phyloP scores from a whole-genome alignment of 805 yeast genomes.

The Dipodascus geniculatus region DNA sequence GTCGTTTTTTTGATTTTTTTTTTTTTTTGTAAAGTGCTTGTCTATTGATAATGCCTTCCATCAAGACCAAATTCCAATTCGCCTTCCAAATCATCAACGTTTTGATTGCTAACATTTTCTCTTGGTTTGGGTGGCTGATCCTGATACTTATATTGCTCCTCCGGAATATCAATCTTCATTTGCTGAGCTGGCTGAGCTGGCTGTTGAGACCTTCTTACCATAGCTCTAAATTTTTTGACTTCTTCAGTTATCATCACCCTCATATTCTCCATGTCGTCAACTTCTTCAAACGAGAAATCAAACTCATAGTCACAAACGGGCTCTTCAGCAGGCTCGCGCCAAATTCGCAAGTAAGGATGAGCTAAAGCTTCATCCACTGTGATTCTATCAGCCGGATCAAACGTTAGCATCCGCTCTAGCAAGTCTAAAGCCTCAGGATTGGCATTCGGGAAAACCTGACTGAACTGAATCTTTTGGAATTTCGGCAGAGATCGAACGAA shows the following conservation, averaged over 20 bases:
- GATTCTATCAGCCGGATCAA: constrained; percentile 76
- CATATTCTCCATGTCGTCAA: constrained; percentile 68
- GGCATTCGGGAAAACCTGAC: constrained; percentile 66
- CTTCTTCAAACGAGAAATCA: constrained; percentile 79
- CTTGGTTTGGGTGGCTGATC: constrained; percentile 55
- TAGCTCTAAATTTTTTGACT: constrained; percentile 64
- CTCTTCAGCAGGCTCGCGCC: constrained; percentile 94
- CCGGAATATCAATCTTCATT: constrained; percentile 36
- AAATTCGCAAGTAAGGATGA: constrained; percentile 79
- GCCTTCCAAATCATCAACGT: constrained; percentile 40
- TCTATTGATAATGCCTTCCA: constrained; percentile 22
- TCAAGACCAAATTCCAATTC: constrained; percentile 62
- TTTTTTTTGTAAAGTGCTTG: background rate
- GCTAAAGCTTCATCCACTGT: constrained; percentile 78
- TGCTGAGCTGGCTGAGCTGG: constrained; percentile 10
- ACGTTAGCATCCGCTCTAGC: constrained; percentile 64
- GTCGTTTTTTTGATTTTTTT: too few relatives aligned
- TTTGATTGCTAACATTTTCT: constrained; percentile 30
- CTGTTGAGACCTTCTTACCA: constrained; percentile 56
- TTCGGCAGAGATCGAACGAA: constrained; percentile 80
- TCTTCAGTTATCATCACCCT: constrained; percentile 69
- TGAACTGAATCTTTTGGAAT: constrained; percentile 69
- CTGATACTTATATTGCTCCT: constrained; percentile 30
- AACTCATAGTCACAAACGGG: constrained; percentile 63
- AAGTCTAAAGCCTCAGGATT: constrained; percentile 80